Conservation (phyloP, 495 filamentous ascomycete genomes). For the Trichoderma orchidacearum region DNA sequence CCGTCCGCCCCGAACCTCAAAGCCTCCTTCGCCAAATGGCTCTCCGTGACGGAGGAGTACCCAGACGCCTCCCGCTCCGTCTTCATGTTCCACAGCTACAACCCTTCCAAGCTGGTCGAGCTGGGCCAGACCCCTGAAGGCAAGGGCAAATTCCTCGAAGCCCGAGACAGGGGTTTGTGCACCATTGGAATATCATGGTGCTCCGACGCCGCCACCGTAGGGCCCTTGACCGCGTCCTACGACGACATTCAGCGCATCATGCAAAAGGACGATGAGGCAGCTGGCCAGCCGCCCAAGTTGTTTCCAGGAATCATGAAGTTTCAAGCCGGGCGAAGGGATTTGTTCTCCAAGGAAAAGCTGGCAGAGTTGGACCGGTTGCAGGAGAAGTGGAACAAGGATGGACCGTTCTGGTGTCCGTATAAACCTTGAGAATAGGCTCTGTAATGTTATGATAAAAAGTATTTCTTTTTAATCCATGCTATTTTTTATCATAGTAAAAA, state of each 20-base stretch:
- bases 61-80: not conserved
- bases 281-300: constrained; percentile 7
- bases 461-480: too few relatives aligned
- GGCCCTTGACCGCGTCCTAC: constrained; percentile 1
- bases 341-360: constrained; percentile 11
- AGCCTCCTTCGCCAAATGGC: constrained; percentile 1
- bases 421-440: not conserved
- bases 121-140: not conserved
- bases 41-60: constrained; percentile 4
- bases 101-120: not conserved
- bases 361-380: constrained; percentile 4
- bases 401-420: constrained; percentile 7
- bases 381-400: constrained; percentile 4
- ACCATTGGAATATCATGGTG: constrained; percentile 1
- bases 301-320: constrained; percentile 12
- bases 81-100: not conserved
- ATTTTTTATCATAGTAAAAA: too few relatives aligned
- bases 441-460: too few relatives aligned
- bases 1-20: not conserved
- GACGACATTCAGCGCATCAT: constrained; percentile 9
- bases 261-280: constrained; percentile 11
- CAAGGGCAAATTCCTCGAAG: constrained; percentile 3
- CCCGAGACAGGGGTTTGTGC: constrained; percentile 6
- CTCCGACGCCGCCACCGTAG: not conserved
- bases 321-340: constrained; percentile 13